phyloP scores from a whole-genome alignment of 106 monocot genomes.

The Dendrobium nobile region DNA sequence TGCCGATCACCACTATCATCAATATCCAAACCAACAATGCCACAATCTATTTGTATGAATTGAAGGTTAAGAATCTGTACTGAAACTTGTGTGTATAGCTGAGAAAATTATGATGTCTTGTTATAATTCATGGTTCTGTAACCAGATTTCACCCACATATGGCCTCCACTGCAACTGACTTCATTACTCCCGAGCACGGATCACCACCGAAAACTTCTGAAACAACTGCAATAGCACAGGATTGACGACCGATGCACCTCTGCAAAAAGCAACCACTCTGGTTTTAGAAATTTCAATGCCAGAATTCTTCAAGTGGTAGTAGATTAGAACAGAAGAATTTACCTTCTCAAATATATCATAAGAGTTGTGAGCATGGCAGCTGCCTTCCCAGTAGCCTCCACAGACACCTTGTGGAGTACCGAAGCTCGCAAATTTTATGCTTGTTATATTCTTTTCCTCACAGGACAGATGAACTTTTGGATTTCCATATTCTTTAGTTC shows the following conservation, averaged over 20 bases:
- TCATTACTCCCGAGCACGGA: slow-evolving; percentile 5
- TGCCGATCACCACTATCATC: too few relatives aligned
- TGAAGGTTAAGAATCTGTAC: background rate
- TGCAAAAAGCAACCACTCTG: background rate
- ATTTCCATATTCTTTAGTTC: slow-evolving; percentile 35
- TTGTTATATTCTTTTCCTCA: slow-evolving; percentile 49
- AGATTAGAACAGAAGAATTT: slow-evolving; percentile 7
- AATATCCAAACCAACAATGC: too few relatives aligned
- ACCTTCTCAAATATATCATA: slow-evolving; percentile 84
- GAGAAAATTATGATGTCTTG: too few relatives aligned
- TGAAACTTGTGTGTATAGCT: background rate
- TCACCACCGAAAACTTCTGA: slow-evolving; percentile 5
- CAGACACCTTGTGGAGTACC: slow-evolving; percentile 81
- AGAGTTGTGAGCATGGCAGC: slow-evolving; percentile 83
- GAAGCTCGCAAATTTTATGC: slow-evolving; percentile 88
- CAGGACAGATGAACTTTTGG: slow-evolving; percentile 66
- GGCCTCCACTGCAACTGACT: slow-evolving; percentile 6
- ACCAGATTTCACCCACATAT: background rate
- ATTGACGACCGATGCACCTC: background rate
- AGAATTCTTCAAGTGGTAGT: background rate
- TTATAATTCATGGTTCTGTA: background rate
- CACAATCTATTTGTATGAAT: background rate
- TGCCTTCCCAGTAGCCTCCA: slow-evolving; percentile 65
- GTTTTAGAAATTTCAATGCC: background rate
- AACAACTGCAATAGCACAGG: background rate